Conservation (phyloP, 1,139 yeast species). For the Taiozyma sp. region DNA sequence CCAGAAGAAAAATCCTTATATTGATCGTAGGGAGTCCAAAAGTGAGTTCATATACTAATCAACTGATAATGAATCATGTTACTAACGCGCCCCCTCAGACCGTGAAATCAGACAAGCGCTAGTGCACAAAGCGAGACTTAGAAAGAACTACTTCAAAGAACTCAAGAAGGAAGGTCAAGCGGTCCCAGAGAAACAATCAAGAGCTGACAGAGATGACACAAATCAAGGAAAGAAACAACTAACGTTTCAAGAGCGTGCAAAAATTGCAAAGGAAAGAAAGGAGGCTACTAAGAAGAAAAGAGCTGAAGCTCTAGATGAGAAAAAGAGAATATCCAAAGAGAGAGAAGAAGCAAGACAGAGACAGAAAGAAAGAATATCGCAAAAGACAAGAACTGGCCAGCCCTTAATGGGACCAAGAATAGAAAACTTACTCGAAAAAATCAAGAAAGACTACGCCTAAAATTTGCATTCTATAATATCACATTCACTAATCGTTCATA, state of each 20-base stretch:
- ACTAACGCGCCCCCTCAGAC: conserved; percentile 12
- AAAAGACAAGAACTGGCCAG: conserved; percentile 73
- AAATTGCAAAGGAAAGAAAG: conserved; percentile 41
- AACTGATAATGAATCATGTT: not conserved
- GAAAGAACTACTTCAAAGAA: conserved; percentile 78
- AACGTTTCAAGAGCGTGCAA: conserved; percentile 42
- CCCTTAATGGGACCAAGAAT: conserved; percentile 92
- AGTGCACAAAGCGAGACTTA: conserved; percentile 76
- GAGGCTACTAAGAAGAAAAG: conserved; percentile 31
- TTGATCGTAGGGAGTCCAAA: conserved; percentile 22
- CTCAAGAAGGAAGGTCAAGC: conserved; percentile 65
- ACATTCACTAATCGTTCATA: conserved; percentile 13
- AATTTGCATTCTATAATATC: not conserved
- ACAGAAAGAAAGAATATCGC: conserved; percentile 46
- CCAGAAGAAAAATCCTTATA: conserved; percentile 19
- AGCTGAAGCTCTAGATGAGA: conserved; percentile 28
- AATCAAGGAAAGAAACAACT: conserved; percentile 23
- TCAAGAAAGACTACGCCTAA: conserved; percentile 40
- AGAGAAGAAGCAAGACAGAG: conserved; percentile 35
- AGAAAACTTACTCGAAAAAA: conserved; percentile 71
- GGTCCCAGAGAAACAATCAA: conserved; percentile 34
- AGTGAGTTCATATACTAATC: conserved; percentile 6
- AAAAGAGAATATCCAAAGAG: conserved; percentile 26
- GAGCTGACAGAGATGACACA: conserved; percentile 20
- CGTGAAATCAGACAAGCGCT: conserved; percentile 62